Conservation (phyloP, 202 grass and related monocot species). For the Bolboschoenoplectus hybrid region DNA sequence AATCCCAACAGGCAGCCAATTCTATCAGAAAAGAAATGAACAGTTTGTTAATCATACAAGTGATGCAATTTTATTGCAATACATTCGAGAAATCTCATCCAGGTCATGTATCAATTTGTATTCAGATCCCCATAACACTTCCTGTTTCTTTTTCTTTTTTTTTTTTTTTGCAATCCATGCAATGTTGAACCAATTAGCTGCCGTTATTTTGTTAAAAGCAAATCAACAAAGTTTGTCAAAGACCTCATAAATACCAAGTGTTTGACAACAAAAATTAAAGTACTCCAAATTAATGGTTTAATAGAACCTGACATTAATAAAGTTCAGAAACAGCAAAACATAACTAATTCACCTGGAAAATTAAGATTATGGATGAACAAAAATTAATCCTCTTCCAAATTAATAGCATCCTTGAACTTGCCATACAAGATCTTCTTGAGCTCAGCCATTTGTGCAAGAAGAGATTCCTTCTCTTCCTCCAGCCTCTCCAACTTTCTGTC, state of each 20-base stretch:
- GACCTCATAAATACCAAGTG: not conserved
- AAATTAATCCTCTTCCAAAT: conserved; percentile 90
- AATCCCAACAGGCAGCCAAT: not conserved
- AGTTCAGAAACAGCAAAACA: not conserved
- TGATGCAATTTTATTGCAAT: no score
- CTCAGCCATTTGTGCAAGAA: conserved; percentile 78
- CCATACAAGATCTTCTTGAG: conserved; percentile 91
- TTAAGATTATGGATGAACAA: not conserved
- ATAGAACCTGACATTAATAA: not conserved
- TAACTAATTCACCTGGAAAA: conserved; percentile 1
- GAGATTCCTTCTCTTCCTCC: conserved; percentile 81
- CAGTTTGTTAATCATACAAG: not conserved
- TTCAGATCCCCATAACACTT: not conserved
- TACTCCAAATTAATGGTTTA: no score
- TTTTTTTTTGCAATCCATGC: not conserved
- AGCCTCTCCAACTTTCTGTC: conserved; percentile 68
- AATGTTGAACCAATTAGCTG: not conserved
- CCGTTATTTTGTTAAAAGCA: not conserved
- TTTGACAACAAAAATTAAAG: no score
- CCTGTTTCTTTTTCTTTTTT: not conserved
- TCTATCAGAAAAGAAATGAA: not conserved
- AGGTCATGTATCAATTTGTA: not conserved
- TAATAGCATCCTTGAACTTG: conserved; percentile 96
- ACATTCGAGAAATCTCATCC: no score
- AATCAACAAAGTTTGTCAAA: not conserved